Conservation (phyloP, 768 basidiomycete genomes). For the Boletus tylopilopsis region DNA sequence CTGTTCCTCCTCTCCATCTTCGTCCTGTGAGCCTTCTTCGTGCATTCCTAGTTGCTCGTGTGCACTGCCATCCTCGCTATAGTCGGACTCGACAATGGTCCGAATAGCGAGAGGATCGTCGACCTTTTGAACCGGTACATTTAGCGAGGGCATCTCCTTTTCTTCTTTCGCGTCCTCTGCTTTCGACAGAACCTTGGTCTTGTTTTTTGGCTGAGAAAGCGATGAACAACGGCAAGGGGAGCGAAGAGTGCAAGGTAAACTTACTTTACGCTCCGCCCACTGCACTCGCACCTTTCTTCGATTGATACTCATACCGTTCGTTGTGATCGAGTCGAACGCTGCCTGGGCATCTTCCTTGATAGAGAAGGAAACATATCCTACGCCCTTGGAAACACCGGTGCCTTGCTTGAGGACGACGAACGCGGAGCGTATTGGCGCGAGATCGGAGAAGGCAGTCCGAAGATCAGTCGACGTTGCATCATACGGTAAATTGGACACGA, state of each 20-base stretch:
- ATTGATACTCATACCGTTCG: slow-evolving; percentile 61
- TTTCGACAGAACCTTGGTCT: slow-evolving; percentile 31
- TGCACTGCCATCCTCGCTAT: slow-evolving; percentile 35
- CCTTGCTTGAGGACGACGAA: slow-evolving; percentile 87
- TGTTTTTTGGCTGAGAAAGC: slow-evolving; percentile 41
- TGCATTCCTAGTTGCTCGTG: slow-evolving; percentile 46
- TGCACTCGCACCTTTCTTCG: slow-evolving; percentile 69
- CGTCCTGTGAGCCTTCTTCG: slow-evolving; percentile 25
- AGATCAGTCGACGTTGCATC: slow-evolving; percentile 87
- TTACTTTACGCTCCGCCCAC: slow-evolving; percentile 80
- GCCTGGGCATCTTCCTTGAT: slow-evolving; percentile 83
- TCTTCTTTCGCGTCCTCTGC: slow-evolving; percentile 32
- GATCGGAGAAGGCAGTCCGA: slow-evolving; percentile 89
- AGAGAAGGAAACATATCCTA: slow-evolving; percentile 94
- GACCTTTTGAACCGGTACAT: slow-evolving; percentile 32
- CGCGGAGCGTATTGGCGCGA: slow-evolving; percentile 90
- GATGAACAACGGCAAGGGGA: background rate
- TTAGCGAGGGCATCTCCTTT: slow-evolving; percentile 36
- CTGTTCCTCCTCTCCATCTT: slow-evolving; percentile 24
- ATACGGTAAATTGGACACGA: slow-evolving; percentile 91
- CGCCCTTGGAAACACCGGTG: slow-evolving; percentile 81
- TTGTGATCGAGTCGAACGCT: slow-evolving; percentile 60
- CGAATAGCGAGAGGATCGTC: slow-evolving; percentile 81
- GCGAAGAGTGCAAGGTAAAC: background rate
- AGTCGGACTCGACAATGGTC: slow-evolving; percentile 74